phyloP scores from a whole-genome alignment of 1,139 yeast genomes.

The Zygoascus meyerae region DNA sequence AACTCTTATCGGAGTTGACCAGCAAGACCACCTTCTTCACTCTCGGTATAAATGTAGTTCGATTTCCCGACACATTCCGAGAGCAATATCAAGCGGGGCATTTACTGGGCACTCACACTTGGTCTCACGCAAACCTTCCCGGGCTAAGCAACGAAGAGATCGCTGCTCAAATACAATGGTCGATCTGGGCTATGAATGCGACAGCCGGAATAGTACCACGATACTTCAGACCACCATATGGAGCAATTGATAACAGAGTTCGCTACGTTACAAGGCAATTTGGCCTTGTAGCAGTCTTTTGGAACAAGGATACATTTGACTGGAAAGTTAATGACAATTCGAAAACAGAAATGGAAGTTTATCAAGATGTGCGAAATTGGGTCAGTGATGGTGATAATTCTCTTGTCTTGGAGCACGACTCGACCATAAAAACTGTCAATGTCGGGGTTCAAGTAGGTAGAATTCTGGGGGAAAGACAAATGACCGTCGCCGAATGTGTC shows the following conservation, averaged over 20 bases:
- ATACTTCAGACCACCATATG: conserved; percentile 95
- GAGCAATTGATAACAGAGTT: conserved; percentile 84
- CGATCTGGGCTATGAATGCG: conserved; percentile 97
- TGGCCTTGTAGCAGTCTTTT: conserved; percentile 80
- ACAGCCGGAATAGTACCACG: conserved; percentile 84
- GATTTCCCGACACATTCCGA: conserved; percentile 67
- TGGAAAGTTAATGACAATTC: conserved; percentile 56
- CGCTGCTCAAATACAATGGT: conserved; percentile 89
- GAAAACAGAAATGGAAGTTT: conserved; percentile 48
- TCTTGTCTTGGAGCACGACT: conserved; percentile 80
- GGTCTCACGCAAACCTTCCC: conserved; percentile 88
- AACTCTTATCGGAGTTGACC: conserved; percentile 48
- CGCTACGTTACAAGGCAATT: conserved; percentile 74
- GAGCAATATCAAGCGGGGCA: conserved; percentile 59
- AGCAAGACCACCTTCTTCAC: conserved; percentile 73
- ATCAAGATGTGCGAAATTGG: conserved; percentile 53
- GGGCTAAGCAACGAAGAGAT: conserved; percentile 68
- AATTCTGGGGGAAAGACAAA: conserved; percentile 50
- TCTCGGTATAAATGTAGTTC: conserved; percentile 72
- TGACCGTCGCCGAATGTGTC: conserved; percentile 81
- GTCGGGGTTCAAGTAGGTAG: conserved; percentile 55
- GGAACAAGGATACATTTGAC: conserved; percentile 91
- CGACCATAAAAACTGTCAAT: conserved; percentile 57
- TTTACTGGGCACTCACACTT: conserved; percentile 80
- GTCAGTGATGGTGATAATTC: conserved; percentile 44